These are phyloP conservation scores for Acacia acuminata DNA, from an alignment of 306 rosid species.

Conservation along the genomic window DNA sequence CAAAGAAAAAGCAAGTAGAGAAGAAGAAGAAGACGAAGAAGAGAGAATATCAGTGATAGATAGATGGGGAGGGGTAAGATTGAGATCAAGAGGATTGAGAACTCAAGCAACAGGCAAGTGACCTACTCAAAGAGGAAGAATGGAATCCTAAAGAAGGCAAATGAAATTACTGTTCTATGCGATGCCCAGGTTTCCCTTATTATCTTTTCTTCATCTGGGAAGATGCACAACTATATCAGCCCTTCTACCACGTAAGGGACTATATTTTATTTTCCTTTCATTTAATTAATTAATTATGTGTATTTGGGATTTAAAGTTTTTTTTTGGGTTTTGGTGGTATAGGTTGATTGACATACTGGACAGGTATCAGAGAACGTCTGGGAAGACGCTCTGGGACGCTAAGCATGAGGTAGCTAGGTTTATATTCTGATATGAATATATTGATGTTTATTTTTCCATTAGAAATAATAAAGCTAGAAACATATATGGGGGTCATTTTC, in stretches of 20 bases:
- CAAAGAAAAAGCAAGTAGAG: background rate
- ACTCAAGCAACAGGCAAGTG: slow-evolving; percentile 71
- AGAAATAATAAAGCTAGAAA: background rate
- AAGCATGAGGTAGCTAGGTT: slow-evolving; percentile 71
- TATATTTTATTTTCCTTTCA: background rate
- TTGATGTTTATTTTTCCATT: background rate
- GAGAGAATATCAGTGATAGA: background rate
- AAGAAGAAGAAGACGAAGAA: background rate
- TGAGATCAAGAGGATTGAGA: slow-evolving; percentile 89
- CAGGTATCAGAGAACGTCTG: slow-evolving; percentile 59
- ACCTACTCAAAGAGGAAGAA: slow-evolving; percentile 75
- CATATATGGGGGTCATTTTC: background rate
- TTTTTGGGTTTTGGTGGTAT: slow-evolving; percentile 12
- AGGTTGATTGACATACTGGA: slow-evolving; percentile 67
- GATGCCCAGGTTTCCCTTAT: slow-evolving; percentile 77
- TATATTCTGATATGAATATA: background rate
- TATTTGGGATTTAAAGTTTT: background rate
- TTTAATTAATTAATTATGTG: background rate
- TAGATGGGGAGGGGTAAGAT: slow-evolving; percentile 91
- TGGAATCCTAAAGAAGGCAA: slow-evolving; percentile 78
- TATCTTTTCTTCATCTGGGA: slow-evolving; percentile 52
- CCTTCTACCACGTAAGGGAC: slow-evolving; percentile 54
- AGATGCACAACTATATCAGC: slow-evolving; percentile 65
- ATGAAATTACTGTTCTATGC: slow-evolving; percentile 78
- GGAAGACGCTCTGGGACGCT: slow-evolving; percentile 72